A percentile compares a stretch with the other conserved stretches of the same genome.
Conservation (phyloP, 192 early-diverging fungal genomes). For the Jimgerdemannia flammicorona region DNA sequence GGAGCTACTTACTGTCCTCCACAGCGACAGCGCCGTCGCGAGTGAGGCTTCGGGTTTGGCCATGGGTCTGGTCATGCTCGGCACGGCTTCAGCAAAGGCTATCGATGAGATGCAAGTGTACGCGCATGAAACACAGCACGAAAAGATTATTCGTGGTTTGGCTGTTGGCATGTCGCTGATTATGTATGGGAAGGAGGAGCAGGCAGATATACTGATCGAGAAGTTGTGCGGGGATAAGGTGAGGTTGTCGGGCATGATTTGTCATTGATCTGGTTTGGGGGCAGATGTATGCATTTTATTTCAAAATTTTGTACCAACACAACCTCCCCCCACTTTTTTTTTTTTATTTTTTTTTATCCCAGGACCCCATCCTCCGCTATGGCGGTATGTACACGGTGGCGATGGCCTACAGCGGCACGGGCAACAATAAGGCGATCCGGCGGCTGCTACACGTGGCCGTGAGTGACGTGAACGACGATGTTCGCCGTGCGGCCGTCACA, state of each 20-base stretch:
- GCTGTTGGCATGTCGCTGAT: conserved; percentile 92
- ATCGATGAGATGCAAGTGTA: conserved; percentile 97
- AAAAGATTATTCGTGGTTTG: conserved; percentile 98
- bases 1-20: conserved; percentile 83
- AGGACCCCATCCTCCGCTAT: conserved; percentile 92
- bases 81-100: conserved; percentile 74
- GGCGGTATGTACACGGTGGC: conserved; percentile 97
- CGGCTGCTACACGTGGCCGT: conserved; percentile 96
- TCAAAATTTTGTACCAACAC: too few relatives aligned
- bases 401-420: conserved; percentile 97
- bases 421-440: conserved; percentile 95
- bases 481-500: conserved; percentile 97
- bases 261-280: too few relatives aligned
- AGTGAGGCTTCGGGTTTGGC: conserved; percentile 95
- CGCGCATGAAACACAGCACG: conserved; percentile 98
- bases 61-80: conserved; percentile 98
- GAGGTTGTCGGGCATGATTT: conserved; percentile 7
- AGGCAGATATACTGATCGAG: conserved; percentile 89
- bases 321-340: too few relatives aligned
- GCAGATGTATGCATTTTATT: too few relatives aligned
- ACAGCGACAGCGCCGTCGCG: conserved; percentile 93
- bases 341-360: not conserved
- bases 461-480: conserved; percentile 98
- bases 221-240: conserved; percentile 82
- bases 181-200: conserved; percentile 97